A percentile compares a stretch with the other conserved stretches of the same genome.
Conservation (phyloP, 352 stramenopile genomes). For the Pythium inflatum region DNA sequence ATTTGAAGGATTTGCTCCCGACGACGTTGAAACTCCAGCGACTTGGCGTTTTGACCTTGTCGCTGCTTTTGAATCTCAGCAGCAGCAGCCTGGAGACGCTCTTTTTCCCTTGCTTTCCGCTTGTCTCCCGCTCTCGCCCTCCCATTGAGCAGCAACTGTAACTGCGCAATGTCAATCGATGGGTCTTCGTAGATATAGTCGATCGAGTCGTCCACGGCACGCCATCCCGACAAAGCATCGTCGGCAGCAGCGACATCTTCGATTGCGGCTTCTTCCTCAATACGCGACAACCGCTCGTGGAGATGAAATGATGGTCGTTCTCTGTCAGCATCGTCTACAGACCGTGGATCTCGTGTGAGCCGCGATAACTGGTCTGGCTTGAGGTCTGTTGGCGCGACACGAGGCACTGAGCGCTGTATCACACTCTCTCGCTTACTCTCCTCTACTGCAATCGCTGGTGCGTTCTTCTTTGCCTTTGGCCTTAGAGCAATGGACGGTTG, state of each 20-base stretch:
- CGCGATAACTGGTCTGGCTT: not conserved
- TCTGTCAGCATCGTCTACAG: too few relatives aligned
- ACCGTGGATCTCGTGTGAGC: too few relatives aligned
- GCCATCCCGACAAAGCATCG: conserved; percentile 30
- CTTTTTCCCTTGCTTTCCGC: conserved; percentile 45
- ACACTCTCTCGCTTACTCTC: too few relatives aligned
- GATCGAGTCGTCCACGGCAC: conserved; percentile 52
- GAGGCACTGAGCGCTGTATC: too few relatives aligned
- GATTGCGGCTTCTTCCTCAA: not conserved
- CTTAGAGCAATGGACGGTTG: not conserved
- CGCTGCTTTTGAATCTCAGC: conserved; percentile 47
- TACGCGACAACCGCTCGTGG: conserved; percentile 5
- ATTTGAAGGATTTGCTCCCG: conserved; percentile 55
- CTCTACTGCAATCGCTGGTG: too few relatives aligned
- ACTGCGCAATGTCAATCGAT: conserved; percentile 53
- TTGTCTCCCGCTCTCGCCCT: conserved; percentile 34
- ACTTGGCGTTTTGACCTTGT: conserved; percentile 31
- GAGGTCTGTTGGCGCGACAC: too few relatives aligned
- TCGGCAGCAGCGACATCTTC: not conserved
- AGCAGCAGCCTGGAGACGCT: conserved; percentile 50
- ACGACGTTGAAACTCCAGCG: conserved; percentile 37
- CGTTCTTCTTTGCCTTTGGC: not conserved
- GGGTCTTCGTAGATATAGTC: conserved; percentile 65
- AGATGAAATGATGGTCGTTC: conserved; percentile 14
- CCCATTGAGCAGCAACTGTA: conserved; percentile 43